Evolutionary conservation across 106 monocot species (phyloP).

Genomic region (Iris macrosiphon): DNA sequence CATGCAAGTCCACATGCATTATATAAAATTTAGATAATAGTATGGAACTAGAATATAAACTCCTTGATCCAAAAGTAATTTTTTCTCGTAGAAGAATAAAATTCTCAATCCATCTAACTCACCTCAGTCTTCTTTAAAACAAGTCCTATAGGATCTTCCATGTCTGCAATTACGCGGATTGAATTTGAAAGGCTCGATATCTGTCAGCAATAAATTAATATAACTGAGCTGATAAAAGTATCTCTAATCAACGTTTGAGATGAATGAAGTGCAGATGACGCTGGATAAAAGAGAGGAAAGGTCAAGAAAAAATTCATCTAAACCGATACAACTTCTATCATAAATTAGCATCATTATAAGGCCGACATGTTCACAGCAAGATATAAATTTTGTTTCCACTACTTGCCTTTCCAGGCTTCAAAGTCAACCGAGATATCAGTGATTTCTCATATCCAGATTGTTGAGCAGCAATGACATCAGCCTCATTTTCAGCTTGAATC

Average conservation of each 20-base stretch:
- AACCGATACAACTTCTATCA: no score
- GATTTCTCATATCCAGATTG: slow-evolving; percentile 71
- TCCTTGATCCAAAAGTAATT: no score
- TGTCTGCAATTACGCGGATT: slow-evolving; percentile 77
- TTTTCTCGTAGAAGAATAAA: not conserved
- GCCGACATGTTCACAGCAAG: no score
- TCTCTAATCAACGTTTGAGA: no score
- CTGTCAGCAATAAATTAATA: slow-evolving; percentile 20
- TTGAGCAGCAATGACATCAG: slow-evolving; percentile 71
- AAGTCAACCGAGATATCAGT: slow-evolving; percentile 71
- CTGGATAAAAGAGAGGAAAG: not conserved
- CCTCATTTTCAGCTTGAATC: slow-evolving; percentile 77
- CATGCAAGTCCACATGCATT: no score
- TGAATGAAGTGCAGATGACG: no score
- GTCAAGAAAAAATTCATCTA: not conserved
- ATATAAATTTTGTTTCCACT: not conserved
- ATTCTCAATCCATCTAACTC: not conserved
- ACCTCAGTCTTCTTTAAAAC: slow-evolving; percentile 72
- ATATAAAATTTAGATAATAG: no score
- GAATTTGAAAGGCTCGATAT: slow-evolving; percentile 87
- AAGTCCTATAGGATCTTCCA: slow-evolving; percentile 80
- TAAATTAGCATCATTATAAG: no score
- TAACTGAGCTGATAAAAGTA: no score
- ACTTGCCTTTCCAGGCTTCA: slow-evolving; percentile 87
- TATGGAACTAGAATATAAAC: no score